Percentiles rank a stretch among this genome's conserved stretches.
phyloP scores from a whole-genome alignment of 345 rosid genomes.

The Passiflora organensis region DNA sequence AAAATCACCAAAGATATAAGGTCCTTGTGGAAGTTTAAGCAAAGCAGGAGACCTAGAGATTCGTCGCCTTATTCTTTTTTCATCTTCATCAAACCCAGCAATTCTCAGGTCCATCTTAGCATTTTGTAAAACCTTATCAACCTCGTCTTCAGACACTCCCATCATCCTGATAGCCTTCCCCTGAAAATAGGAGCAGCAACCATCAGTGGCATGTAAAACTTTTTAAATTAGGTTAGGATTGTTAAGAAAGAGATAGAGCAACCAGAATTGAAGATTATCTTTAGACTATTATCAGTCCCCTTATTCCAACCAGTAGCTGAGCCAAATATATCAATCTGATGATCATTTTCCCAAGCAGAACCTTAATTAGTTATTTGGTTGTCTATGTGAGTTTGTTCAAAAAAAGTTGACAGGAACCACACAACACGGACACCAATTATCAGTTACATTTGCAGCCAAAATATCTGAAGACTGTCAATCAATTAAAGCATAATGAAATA shows the following conservation, averaged over 20 bases:
- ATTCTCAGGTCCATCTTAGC: conserved; percentile 57
- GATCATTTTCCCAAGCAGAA: too few species aligned
- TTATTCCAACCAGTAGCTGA: too few species aligned
- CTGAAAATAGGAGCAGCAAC: conserved; percentile 35
- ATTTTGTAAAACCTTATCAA: conserved; percentile 43
- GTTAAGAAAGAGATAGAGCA: not conserved
- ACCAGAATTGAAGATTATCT: too few species aligned
- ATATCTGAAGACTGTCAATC: not conserved
- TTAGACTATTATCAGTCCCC: too few species aligned
- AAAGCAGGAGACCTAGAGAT: conserved; percentile 24
- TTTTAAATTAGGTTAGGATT: not conserved
- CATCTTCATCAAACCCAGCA: conserved; percentile 90
- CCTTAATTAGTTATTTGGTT: too few species aligned
- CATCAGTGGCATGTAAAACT: conserved; percentile 6
- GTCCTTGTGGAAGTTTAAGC: conserved; percentile 68
- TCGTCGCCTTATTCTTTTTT: conserved; percentile 59
- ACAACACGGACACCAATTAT: not conserved
- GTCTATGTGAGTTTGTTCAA: too few species aligned
- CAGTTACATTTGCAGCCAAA: not conserved
- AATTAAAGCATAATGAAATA: not conserved
- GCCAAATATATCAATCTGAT: too few species aligned
- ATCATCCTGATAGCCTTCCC: conserved; percentile 76
- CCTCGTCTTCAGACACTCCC: conserved; percentile 81
- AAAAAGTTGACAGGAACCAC: too few species aligned
- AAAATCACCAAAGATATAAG: conserved; percentile 71